phyloP scores from a whole-genome alignment of 768 basidiomycete genomes.

The Pholiota conissans region DNA sequence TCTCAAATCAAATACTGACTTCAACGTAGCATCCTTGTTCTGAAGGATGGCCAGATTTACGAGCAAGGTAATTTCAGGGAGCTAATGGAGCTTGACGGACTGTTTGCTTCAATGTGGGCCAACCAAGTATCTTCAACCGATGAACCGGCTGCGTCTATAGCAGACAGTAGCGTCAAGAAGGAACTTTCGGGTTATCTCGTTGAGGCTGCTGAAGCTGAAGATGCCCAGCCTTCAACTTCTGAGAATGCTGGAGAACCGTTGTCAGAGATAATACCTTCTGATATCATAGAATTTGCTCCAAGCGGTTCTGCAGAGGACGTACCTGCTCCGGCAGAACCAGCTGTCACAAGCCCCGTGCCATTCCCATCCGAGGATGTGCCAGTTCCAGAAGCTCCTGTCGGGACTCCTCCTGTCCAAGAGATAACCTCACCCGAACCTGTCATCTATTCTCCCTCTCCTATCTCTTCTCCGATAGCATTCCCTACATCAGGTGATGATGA shows the following conservation, averaged over 20 bases:
- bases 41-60: constrained; percentile 86
- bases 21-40: constrained; percentile 72
- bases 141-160: constrained; percentile 39
- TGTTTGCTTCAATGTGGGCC: constrained; percentile 88
- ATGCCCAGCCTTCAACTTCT: background rate
- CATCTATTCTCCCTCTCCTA: constrained; percentile 5
- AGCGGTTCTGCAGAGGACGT: background rate
- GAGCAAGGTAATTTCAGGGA: constrained; percentile 84
- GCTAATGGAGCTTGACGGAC: constrained; percentile 65
- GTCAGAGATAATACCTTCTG: background rate
- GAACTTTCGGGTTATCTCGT: constrained; percentile 47
- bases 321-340: constrained; percentile 5
- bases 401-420: background rate
- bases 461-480: constrained; percentile 14
- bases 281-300: background rate
- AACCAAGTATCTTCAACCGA: constrained; percentile 74
- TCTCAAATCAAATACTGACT: constrained; percentile 3
- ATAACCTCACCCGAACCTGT: background rate
- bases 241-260: background rate
- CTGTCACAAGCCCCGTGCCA: background rate
- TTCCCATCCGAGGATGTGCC: background rate
- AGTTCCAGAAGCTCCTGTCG: background rate
- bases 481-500: constrained; percentile 13
- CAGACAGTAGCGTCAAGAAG: constrained; percentile 34
- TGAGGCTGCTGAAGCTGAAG: constrained; percentile 23